phyloP scores from a whole-genome alignment of 768 basidiomycete species.

The Tricholoma terreum region DNA sequence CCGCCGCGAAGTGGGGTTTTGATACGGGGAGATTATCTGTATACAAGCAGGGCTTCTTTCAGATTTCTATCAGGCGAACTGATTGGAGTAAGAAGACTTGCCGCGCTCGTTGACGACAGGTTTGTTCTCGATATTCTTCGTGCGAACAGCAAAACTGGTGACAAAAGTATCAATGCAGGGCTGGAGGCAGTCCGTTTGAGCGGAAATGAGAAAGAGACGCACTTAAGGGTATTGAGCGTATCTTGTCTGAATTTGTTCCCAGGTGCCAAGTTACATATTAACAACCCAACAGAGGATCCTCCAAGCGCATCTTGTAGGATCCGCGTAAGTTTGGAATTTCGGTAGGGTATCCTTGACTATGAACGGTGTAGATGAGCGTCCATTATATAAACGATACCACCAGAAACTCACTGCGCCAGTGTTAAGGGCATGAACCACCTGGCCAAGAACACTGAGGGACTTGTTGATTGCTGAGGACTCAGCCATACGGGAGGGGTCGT shows the following conservation, averaged over 20 bases:
- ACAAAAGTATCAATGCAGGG: neutral
- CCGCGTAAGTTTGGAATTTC: slow-evolving; percentile 85
- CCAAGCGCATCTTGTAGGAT: slow-evolving; percentile 90
- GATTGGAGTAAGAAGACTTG: slow-evolving; percentile 25
- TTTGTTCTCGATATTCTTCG: slow-evolving; percentile 85
- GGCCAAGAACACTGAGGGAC: slow-evolving; percentile 80
- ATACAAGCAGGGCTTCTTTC: neutral
- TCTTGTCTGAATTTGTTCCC: slow-evolving; percentile 80
- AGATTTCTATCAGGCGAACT: neutral
- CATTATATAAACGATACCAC: neutral
- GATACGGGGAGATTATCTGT: slow-evolving; percentile 56
- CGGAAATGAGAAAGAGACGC: slow-evolving; percentile 17
- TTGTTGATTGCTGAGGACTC: slow-evolving; percentile 91
- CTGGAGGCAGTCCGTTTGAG: neutral
- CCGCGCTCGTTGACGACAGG: slow-evolving; percentile 77
- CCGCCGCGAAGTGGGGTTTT: slow-evolving; percentile 66
- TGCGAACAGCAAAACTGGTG: slow-evolving; percentile 69
- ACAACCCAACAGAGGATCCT: slow-evolving; percentile 71
- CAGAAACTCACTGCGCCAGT: slow-evolving; percentile 53
- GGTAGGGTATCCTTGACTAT: slow-evolving; percentile 80
- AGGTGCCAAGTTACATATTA: slow-evolving; percentile 88
- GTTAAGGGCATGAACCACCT: slow-evolving; percentile 85
- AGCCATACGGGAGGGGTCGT: slow-evolving; percentile 81
- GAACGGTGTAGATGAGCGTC: slow-evolving; percentile 4
- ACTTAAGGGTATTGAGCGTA: slow-evolving; percentile 92